phyloP scores from a whole-genome alignment of 176 grass and related monocot genomes.

The Zoysia pacifica region DNA sequence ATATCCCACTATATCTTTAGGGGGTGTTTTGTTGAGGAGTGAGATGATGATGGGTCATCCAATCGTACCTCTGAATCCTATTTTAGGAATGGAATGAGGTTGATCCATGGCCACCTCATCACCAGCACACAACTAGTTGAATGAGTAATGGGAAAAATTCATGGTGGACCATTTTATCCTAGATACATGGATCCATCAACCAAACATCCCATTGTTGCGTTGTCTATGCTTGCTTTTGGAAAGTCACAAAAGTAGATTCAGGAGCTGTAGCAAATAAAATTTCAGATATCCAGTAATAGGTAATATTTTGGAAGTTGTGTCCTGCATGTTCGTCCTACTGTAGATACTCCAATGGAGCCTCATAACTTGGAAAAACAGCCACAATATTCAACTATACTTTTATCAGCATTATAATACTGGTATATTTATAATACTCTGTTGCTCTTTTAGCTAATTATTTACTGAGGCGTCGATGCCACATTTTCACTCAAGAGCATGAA shows the following conservation, averaged over 20 bases:
- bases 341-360: not conserved
- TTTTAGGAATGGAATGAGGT: not conserved
- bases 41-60: not conserved
- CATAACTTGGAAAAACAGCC: slow-evolving; percentile 7
- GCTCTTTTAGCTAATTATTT: slow-evolving; percentile 28
- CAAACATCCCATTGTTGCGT: not conserved
- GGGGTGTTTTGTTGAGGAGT: not conserved
- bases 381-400: not conserved
- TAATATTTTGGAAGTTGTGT: not conserved
- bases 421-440: not conserved
- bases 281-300: not conserved
- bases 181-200: not conserved
- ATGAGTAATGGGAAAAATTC: not conserved
- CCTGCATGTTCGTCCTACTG: not conserved
- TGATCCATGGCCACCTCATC: not conserved
- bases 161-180: not conserved
- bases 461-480: not conserved
- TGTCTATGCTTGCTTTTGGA: not conserved
- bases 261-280: slow-evolving; percentile 1
- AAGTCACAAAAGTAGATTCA: slow-evolving; percentile 16
- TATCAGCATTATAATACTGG: not conserved
- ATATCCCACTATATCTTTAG: not conserved
- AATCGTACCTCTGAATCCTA: not conserved
- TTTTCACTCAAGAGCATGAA: not conserved
- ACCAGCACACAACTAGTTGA: not conserved